Evolutionary conservation across 768 basidiomycete genomes (phyloP).

Genomic region (Lanmaoa pseudosensibilis): DNA sequence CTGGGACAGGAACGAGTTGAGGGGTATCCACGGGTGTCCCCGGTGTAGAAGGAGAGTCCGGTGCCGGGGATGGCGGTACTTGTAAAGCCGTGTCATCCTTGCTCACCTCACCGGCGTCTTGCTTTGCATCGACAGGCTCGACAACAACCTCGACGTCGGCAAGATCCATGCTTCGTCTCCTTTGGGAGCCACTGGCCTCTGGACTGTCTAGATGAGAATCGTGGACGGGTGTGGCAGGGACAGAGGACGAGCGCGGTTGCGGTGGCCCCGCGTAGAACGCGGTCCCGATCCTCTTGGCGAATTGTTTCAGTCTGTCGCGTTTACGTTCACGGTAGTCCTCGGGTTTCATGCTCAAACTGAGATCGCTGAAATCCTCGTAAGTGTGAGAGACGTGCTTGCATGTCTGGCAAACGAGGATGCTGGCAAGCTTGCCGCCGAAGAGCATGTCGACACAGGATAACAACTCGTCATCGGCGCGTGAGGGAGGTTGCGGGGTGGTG

Average conservation of each 20-base stretch:
- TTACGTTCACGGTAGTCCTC: slow-evolving; percentile 79
- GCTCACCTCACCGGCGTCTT: neutral
- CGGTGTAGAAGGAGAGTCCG: slow-evolving; percentile 12
- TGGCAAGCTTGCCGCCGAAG: slow-evolving; percentile 86
- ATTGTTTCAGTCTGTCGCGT: slow-evolving; percentile 71
- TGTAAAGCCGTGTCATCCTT: slow-evolving; percentile 5
- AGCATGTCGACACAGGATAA: slow-evolving; percentile 84
- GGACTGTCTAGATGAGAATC: slow-evolving; percentile 35
- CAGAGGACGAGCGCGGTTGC: slow-evolving; percentile 55
- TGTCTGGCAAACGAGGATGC: slow-evolving; percentile 89
- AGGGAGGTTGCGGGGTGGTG: neutral
- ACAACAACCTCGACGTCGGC: slow-evolving; percentile 35
- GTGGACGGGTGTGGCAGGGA: slow-evolving; percentile 45
- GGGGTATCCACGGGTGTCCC: slow-evolving; percentile 16
- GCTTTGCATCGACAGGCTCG: slow-evolving; percentile 6
- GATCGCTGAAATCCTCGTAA: slow-evolving; percentile 90
- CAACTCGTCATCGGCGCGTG: slow-evolving; percentile 46
- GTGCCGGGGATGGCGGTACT: neutral
- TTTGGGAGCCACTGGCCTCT: slow-evolving; percentile 20
- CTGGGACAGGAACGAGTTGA: slow-evolving; percentile 6
- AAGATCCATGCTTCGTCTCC: slow-evolving; percentile 36
- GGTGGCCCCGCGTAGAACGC: slow-evolving; percentile 29
- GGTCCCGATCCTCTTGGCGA: slow-evolving; percentile 60
- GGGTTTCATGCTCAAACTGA: slow-evolving; percentile 84
- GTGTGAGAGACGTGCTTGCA: slow-evolving; percentile 89